Evolutionary conservation across 768 basidiomycete genomes (phyloP).

Genomic region (Tricholoma bakamatsutake): DNA sequence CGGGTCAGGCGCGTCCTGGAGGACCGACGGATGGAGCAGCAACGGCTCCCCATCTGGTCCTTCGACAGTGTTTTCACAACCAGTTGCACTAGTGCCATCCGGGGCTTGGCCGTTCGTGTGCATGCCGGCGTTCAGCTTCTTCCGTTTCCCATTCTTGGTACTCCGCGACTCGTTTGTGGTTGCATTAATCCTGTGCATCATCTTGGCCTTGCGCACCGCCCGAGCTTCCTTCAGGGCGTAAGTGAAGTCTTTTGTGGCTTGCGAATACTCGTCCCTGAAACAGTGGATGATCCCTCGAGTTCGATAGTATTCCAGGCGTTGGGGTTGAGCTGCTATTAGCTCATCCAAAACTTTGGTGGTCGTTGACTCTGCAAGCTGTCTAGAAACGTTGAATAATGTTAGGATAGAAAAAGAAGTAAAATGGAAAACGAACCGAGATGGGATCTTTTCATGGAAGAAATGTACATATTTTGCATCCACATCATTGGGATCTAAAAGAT

Average conservation of each 20-base stretch:
- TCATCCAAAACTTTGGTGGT: constrained; percentile 74
- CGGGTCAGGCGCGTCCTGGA: constrained; percentile 78
- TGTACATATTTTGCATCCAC: constrained; percentile 82
- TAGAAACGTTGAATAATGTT: constrained; percentile 24
- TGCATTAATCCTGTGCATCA: constrained; percentile 43
- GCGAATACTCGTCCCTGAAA: constrained; percentile 76
- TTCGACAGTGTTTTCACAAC: constrained; percentile 36
- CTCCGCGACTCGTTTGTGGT: constrained; percentile 26
- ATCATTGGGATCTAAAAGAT: constrained; percentile 60
- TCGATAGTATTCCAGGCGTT: constrained; percentile 78
- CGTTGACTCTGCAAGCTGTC: constrained; percentile 83
- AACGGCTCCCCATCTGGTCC: constrained; percentile 47
- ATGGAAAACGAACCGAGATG: constrained; percentile 56
- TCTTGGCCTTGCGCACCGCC: constrained; percentile 58
- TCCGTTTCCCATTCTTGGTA: constrained; percentile 43
- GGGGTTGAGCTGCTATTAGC: constrained; percentile 67
- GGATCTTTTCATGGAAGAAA: constrained; percentile 94
- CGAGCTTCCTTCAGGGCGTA: constrained; percentile 75
- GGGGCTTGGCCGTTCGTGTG: constrained; percentile 59
- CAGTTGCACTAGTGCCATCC: constrained; percentile 51
- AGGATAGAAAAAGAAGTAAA: background rate
- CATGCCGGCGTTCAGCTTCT: constrained; percentile 40
- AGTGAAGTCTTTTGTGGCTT: constrained; percentile 78
- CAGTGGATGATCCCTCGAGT: constrained; percentile 89
- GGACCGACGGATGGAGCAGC: constrained; percentile 64